These are phyloP conservation scores for Cordia subcordata DNA, from an alignment of 257 asterid species.

Conservation along the genomic window DNA sequence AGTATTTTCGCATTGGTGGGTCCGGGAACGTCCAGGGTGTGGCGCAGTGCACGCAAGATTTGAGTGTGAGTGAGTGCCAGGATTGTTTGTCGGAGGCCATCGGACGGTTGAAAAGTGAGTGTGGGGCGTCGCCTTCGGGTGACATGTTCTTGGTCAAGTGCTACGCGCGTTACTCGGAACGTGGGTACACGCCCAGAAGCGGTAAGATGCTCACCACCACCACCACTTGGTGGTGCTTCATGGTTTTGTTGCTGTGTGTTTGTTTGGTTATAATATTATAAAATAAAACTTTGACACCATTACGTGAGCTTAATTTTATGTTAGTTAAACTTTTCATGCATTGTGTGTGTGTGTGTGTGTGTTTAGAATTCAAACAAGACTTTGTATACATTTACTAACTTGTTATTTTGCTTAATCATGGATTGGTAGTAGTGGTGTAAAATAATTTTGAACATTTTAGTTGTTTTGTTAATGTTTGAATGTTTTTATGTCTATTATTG, in stretches of 20 bases:
- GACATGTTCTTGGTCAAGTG: slow-evolving; percentile 80
- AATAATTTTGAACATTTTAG: no score
- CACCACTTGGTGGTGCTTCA: slow-evolving; percentile 27
- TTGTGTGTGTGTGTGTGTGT: no score
- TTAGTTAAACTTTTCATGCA: no score
- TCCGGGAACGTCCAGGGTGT: slow-evolving; percentile 67
- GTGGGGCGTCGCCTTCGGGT: slow-evolving; percentile 70
- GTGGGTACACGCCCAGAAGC: slow-evolving; percentile 39
- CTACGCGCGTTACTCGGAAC: slow-evolving; percentile 83
- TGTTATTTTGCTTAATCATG: no score
- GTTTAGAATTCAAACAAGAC: no score
- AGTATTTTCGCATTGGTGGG: slow-evolving; percentile 64
- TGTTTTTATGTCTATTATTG: no score
- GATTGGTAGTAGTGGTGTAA: no score
- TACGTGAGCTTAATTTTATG: no score
- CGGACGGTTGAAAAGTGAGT: slow-evolving; percentile 56
- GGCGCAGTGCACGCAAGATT: slow-evolving; percentile 84
- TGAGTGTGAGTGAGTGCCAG: slow-evolving; percentile 63
- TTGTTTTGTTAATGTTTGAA: no score
- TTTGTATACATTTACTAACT: no score
- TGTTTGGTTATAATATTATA: neutral
- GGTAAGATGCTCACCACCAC: slow-evolving; percentile 46
- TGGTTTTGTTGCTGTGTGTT: no score
- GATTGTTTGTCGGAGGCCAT: slow-evolving; percentile 76
- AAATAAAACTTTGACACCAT: no score